These are phyloP conservation scores for Flaveria brownii DNA, from an alignment of 129 eudicot species.

Conservation along the genomic window DNA sequence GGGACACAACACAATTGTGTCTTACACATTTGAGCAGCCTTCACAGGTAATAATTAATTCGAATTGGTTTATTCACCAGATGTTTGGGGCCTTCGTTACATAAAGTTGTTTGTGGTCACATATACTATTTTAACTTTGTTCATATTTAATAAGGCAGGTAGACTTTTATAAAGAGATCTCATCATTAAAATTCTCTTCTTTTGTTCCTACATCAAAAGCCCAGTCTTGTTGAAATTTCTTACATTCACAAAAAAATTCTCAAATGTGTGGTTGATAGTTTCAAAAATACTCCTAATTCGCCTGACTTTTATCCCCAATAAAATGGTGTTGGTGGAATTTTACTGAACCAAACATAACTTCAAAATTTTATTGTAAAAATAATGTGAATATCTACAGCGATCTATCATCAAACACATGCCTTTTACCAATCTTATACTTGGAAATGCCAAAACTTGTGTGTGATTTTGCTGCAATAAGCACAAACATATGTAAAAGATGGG, in stretches of 20 bases:
- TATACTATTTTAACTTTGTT: not conserved
- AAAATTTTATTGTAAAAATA: not conserved
- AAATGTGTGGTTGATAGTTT: constrained; percentile 2
- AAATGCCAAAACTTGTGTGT: constrained; percentile 5
- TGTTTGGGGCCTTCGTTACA: constrained; percentile 13
- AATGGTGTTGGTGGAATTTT: constrained; percentile 5
- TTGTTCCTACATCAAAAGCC: not conserved
- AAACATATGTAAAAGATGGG: constrained; percentile 6
- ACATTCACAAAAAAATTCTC: constrained; percentile 10
- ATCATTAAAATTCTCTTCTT: not conserved
- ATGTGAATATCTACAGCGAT: not conserved
- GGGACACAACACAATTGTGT: not conserved
- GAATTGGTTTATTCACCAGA: constrained; percentile 5
- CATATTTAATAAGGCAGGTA: not conserved
- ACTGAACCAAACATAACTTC: not conserved
- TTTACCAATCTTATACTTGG: constrained; percentile 8
- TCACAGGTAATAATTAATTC: not conserved
- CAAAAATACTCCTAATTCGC: not conserved
- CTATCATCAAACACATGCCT: constrained; percentile 18
- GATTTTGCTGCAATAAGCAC: constrained; percentile 19
- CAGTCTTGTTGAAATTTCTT: not conserved
- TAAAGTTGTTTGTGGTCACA: not conserved
- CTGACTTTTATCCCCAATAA: constrained; percentile 11
- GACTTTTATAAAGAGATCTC: constrained; percentile 9
- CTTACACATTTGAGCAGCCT: not conserved